Evolutionary conservation across 495 filamentous ascomycete species (phyloP), one percentile per base, ranked within the genome.

Genomic region (Neurospora africana): DNA sequence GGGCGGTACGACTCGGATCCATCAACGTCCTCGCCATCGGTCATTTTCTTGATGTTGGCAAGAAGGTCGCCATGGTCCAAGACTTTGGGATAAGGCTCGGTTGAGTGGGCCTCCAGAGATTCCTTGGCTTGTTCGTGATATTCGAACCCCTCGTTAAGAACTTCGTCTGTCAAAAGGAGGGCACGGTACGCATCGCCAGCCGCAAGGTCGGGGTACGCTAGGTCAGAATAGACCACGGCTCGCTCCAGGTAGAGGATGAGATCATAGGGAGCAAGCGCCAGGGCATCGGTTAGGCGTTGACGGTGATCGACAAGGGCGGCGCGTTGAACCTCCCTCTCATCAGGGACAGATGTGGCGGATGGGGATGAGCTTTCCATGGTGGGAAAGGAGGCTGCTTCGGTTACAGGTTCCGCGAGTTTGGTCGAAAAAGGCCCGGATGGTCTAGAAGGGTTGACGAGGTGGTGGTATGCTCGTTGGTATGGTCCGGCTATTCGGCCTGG

Each of bases 121-220:
- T 83, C 81, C 36, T 77, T 35, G 43, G 88, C 88, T 69, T 83
- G 74, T 9, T 89, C 82, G 76, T 92, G 88, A 75, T 89, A 92
- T 78, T 92, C 91, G 74, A 87, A 87, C 72, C 82, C 78, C 73
- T 91, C 88, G 70, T 95, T 90, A 70, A 85, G 78, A 33, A 94
- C 86, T 70, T 95, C 93, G 76, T 99, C 95, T 23, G 90, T 84
- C 53, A 98, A 83, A 13, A 97, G 88, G 3, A 99, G 86, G 2
- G 94, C 93, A 53, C 92, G 90, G 79, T 99, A 98, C 2, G 93
- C 92, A 81, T 97, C 95, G 47, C 93, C 93, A 35, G 91, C 91
- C 4, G 93, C 93, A 19, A 99, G 86, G 79, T 99, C 95, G 3
- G 92, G 93, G 80, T 95, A 98, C 40, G 89, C 92, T 38, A 98